These are phyloP conservation scores for Craterostigma plantagineum DNA, from an alignment of 257 asterid species.

Conservation along the genomic window DNA sequence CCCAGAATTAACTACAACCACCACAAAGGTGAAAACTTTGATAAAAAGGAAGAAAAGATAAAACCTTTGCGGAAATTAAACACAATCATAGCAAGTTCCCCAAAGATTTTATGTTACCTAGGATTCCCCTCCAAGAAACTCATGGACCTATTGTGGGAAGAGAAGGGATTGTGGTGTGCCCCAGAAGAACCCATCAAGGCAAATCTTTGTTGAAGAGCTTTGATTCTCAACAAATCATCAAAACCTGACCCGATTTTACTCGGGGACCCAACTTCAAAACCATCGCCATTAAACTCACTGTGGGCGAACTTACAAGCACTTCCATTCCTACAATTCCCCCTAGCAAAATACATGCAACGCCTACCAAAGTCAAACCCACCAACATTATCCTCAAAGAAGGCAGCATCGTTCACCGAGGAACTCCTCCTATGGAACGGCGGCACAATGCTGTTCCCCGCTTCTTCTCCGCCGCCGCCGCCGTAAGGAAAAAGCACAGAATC, in stretches of 20 bases:
- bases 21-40: background rate
- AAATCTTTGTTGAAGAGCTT: constrained; percentile 48
- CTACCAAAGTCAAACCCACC: constrained; percentile 40
- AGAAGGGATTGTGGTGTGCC: constrained; percentile 22
- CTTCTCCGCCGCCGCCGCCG: constrained; percentile 33
- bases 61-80: background rate
- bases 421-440: constrained; percentile 52
- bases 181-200: constrained; percentile 35
- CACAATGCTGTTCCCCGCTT: constrained; percentile 13
- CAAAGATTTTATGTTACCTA: constrained; percentile 20
- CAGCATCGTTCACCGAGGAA: constrained; percentile 59
- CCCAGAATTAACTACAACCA: too few species aligned
- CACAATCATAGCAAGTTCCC: background rate
- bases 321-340: constrained; percentile 75
- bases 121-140: constrained; percentile 30
- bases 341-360: constrained; percentile 59
- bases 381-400: constrained; percentile 33
- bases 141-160: constrained; percentile 23
- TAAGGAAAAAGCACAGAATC: constrained; percentile 46
- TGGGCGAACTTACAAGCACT: constrained; percentile 51
- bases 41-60: background rate
- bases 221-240: constrained; percentile 47
- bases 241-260: constrained; percentile 21
- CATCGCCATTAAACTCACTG: constrained; percentile 9
- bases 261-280: constrained; percentile 40